A percentile compares a stretch with the other conserved stretches of the same genome.
Conservation (phyloP, 1,139 yeast species). For the Candida tetrigidarum region DNA sequence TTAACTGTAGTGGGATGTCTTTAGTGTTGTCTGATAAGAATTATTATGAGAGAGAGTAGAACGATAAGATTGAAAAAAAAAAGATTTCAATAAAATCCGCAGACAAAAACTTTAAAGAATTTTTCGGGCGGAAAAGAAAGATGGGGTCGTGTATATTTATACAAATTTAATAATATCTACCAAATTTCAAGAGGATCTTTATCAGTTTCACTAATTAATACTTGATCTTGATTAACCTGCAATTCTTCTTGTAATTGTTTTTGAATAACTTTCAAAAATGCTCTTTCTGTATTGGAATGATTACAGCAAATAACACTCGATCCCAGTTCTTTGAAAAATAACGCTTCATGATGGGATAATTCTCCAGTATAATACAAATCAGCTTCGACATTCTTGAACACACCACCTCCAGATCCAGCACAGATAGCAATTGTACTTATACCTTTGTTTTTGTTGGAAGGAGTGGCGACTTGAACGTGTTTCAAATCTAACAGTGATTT, state of each 20-base stretch:
- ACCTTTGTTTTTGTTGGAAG: slow-evolving; percentile 36
- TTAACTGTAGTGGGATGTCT: neutral
- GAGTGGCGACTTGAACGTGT: slow-evolving; percentile 67
- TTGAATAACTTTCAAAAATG: slow-evolving; percentile 61
- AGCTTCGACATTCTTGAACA: slow-evolving; percentile 64
- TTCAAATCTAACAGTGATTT: slow-evolving; percentile 57
- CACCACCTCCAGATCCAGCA: slow-evolving; percentile 92
- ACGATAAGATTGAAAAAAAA: neutral
- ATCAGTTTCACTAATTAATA: slow-evolving; percentile 56
- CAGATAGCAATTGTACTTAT: slow-evolving; percentile 72
- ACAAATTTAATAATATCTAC: no score
- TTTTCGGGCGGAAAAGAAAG: no score
- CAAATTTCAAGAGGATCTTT: slow-evolving; percentile 56
- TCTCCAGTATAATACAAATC: slow-evolving; percentile 93
- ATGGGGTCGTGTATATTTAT: no score
- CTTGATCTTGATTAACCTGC: slow-evolving; percentile 36
- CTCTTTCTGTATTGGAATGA: slow-evolving; percentile 93
- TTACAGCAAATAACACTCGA: slow-evolving; percentile 76
- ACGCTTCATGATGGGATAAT: slow-evolving; percentile 88
- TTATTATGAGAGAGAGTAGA: neutral
- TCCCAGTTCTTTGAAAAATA: slow-evolving; percentile 74
- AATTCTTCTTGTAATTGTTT: slow-evolving; percentile 53
- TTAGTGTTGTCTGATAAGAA: no score
- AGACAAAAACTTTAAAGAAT: no score
- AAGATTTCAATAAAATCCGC: neutral